Evolutionary conservation across 805 yeast species (phyloP), one percentile per base, ranked within the genome.

Genomic region (Spathaspora girioi): DNA sequence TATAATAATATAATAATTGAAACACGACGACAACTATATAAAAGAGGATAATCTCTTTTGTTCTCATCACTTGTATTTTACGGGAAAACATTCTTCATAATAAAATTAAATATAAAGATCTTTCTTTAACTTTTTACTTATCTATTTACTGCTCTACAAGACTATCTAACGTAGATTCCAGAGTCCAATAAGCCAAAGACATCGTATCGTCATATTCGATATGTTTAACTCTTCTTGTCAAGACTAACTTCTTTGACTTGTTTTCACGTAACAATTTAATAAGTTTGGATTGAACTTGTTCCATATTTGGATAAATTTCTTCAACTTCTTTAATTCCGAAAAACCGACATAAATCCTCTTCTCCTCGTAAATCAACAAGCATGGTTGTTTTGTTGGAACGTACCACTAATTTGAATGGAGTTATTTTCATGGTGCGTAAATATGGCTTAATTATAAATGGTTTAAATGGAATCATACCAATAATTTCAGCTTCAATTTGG

Each of bases 371-470:
- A 48, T 69, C 71, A 5, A 65, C 46, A 19, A 45, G 45, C 8
- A 65, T 11, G 29, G 40, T 44, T 3, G 44, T 19, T 19, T 10
- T 7, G 10, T 15, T 7, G 3, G 20, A 31, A 8, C 51, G 35
- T 10, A 69, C 49, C 8, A 55, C 47, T 1, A 70, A 46, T 40
- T 61, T 62, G 47, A 69, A 63, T 18, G 52, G 53, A 1, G 65
- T 56, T 1, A 64, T 51, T 41, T 68, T 68, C 26, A 68, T 43
- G 2, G 73, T 66, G 26, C 72, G 55, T 9, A 57, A 56, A 38
- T 52, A 66, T 2, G 71, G 73, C 45, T 66, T 66, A 14, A 69
- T 56, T 3, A 67, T 52, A 19, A 68, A 59, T 12, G 60, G 58
- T 12, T 50, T 46, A 19, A 41, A 26, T 1, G 70, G 68, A 5